Base-by-base conservation (phyloP, 768 basidiomycete genomes). In the Lactifluus pinguis region DNA sequence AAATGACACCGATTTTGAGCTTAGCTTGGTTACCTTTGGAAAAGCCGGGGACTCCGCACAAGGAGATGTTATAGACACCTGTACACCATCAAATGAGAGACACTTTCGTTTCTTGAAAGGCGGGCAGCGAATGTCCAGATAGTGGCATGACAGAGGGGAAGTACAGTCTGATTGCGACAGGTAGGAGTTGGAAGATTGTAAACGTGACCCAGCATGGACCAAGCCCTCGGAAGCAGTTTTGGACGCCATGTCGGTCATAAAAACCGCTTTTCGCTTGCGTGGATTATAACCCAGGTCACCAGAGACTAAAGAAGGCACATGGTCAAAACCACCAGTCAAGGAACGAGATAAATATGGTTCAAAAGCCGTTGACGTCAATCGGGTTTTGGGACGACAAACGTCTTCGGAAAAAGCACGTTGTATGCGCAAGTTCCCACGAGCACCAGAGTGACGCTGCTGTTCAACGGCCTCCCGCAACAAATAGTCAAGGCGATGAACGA, bases 101-200 rank as follows among this genome's bases (percentile, higher is more conserved):
- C 44, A 48, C 25, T 45, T 62, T 49, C 50, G 56, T 21, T 53
- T 62, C 48, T 58, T 62, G 4, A 29, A 17, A 44, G 38, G 41
- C 41, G 21, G 57, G n/a, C 34, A 29, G 34, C 5, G 6, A 17
- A 11, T 2, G 2, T 34, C 34, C 6, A 4, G 44, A 45, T 4
- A 5, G 49, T 14, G 11, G 7, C 29, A 49, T 1, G 47, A 3
- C n/a, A 15, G 32, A 53, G 39, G 41, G 32, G 30, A 49, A 30
- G 32, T 56, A 21, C 38, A 11, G 21, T 53, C 61, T 5, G 61
- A 62, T 14, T 56, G 52, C 8, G 61, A 62, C 39, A 62, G 29
- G 48, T 58, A 58, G 17, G 47, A 42, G 15, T 30, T 52, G 8
- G 50, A 53, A 25, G 30, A 32, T 15, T 9, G 48, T 4, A 15